Evolutionary conservation across 1,139 yeast species (phyloP).

Genomic region (Saccharomyces pastorianus): DNA sequence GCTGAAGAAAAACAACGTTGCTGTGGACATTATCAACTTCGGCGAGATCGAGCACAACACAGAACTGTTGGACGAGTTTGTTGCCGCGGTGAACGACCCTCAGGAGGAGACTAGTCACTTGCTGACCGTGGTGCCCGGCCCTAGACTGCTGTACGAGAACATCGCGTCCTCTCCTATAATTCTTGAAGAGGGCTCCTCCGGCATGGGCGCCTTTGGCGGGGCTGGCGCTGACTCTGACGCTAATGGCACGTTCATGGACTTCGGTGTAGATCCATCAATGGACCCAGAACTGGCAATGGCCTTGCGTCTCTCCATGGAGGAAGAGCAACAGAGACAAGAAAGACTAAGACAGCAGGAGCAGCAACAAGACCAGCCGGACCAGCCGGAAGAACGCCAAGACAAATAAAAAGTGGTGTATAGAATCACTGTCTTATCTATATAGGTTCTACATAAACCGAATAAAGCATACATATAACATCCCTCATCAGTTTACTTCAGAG

Average conservation of each 20-base stretch:
- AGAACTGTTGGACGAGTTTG: constrained; percentile 70
- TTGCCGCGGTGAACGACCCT: constrained; percentile 56
- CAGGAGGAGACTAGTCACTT: constrained; percentile 65
- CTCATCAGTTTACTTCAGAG: neutral
- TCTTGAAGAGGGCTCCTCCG: constrained; percentile 31
- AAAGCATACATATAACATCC: neutral
- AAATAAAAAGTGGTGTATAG: neutral
- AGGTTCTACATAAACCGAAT: neutral
- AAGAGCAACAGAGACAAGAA: constrained; percentile 38
- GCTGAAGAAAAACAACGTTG: constrained; percentile 87
- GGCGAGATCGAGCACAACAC: constrained; percentile 83
- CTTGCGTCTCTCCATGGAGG: constrained; percentile 41
- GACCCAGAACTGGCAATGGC: constrained; percentile 98
- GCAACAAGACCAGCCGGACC: constrained; percentile 4
- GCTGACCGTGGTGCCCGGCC: constrained; percentile 84
- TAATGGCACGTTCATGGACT: constrained; percentile 45
- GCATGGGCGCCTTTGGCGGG: constrained; percentile 33
- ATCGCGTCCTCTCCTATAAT: constrained; percentile 29
- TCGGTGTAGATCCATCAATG: constrained; percentile 79
- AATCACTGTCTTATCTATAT: neutral
- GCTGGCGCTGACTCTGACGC: constrained; percentile 17
- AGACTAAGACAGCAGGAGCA: constrained; percentile 30
- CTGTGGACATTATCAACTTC: constrained; percentile 82
- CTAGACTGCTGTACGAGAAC: constrained; percentile 51
- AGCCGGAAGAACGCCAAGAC: neutral